Evolutionary conservation across 1,139 yeast species (phyloP).

Genomic region (Yamadazyma songkhlaensis): DNA sequence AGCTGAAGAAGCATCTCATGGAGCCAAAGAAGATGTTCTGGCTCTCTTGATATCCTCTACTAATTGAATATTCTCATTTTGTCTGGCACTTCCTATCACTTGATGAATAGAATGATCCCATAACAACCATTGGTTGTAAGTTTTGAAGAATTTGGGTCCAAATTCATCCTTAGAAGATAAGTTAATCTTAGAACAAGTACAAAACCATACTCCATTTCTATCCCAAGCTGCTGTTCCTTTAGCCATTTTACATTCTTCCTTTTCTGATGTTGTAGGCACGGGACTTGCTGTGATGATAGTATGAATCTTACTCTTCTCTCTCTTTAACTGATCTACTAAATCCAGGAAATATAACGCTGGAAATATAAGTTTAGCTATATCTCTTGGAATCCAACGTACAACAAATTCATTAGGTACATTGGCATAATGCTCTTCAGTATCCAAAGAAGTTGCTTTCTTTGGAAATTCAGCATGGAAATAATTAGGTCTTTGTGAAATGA

Average conservation of each 20-base stretch:
- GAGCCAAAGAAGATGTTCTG: background rate
- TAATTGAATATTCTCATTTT: slow-evolving; percentile 7
- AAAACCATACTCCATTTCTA: slow-evolving; percentile 32
- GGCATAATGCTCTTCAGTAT: slow-evolving; percentile 31
- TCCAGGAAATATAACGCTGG: slow-evolving; percentile 28
- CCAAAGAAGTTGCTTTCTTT: slow-evolving; percentile 31
- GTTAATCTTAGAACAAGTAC: slow-evolving; percentile 17
- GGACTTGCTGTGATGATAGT: slow-evolving; percentile 20
- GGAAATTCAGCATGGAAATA: slow-evolving; percentile 34
- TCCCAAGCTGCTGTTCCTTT: slow-evolving; percentile 29
- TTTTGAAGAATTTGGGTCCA: slow-evolving; percentile 16
- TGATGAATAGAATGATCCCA: slow-evolving; percentile 17
- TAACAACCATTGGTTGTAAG: slow-evolving; percentile 17
- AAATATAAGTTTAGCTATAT: slow-evolving; percentile 18
- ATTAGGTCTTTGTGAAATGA: slow-evolving; percentile 21
- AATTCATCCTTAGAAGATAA: slow-evolving; percentile 10
- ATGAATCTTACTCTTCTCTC: slow-evolving; percentile 10
- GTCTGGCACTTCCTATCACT: slow-evolving; percentile 10
- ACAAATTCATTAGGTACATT: slow-evolving; percentile 27
- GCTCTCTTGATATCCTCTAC: background rate
- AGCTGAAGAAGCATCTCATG: no score
- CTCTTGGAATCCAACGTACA: slow-evolving; percentile 32
- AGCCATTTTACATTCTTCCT: slow-evolving; percentile 21
- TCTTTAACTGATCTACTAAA: slow-evolving; percentile 13
- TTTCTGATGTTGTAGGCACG: slow-evolving; percentile 33